A percentile compares a stretch with the other conserved stretches of the same genome.
Evolutionary conservation across 75 land plant genomes (phyloP).

Genomic region (Ceratopteris richardii): DNA sequence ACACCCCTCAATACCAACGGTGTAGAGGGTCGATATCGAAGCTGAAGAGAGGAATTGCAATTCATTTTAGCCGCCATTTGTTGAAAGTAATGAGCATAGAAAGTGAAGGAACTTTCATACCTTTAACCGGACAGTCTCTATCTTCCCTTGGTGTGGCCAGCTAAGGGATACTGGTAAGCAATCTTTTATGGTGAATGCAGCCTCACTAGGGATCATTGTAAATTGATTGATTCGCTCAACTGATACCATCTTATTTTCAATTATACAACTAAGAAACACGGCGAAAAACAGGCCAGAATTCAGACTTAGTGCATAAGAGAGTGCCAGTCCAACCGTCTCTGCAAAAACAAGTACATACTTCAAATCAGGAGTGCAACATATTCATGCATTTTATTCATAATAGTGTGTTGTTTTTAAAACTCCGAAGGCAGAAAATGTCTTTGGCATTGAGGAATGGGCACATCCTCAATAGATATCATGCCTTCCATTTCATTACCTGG

Average conservation of each 20-base stretch:
- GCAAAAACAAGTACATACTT: slow-evolving; percentile 9
- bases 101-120: too few relatives aligned
- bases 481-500: too few relatives aligned
- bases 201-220: slow-evolving; percentile 71
- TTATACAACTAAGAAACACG: slow-evolving; percentile 58
- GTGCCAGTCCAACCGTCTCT: slow-evolving; percentile 82
- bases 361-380: too few relatives aligned
- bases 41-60: slow-evolving; percentile 22
- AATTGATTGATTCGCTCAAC: slow-evolving; percentile 91
- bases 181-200: slow-evolving; percentile 47
- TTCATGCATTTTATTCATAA: too few relatives aligned
- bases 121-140: slow-evolving; percentile 62
- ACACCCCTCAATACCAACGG: slow-evolving; percentile 61
- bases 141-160: slow-evolving; percentile 78
- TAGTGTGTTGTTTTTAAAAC: too few relatives aligned
- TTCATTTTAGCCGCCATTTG: too few relatives aligned
- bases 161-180: slow-evolving; percentile 50
- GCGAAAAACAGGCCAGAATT: slow-evolving; percentile 55
- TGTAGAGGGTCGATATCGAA: slow-evolving; percentile 49
- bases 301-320: slow-evolving; percentile 83
- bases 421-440: too few relatives aligned
- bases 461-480: too few relatives aligned
- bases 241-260: slow-evolving; percentile 92
- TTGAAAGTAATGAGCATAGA: too few relatives aligned
- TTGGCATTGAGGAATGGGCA: too few relatives aligned